Conservation (phyloP, 164 flowering plant genomes). For the Protea cynaroides region DNA sequence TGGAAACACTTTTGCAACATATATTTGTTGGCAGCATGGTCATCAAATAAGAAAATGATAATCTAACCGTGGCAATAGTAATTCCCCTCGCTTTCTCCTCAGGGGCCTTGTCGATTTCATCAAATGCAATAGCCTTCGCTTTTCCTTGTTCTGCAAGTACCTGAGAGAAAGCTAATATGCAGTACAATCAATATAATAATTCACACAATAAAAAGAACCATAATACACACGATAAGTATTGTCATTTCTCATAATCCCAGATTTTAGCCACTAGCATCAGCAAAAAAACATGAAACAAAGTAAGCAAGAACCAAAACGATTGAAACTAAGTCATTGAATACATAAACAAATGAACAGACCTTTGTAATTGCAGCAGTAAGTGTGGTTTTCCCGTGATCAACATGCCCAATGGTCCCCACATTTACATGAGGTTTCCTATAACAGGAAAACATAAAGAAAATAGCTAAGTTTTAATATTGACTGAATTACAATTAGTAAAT, state of each 20-base stretch:
- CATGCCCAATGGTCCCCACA: slow-evolving; percentile 15
- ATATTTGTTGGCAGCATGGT: neutral
- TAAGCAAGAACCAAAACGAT: neutral
- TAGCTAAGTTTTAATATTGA: neutral
- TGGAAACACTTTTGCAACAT: no score
- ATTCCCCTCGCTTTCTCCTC: slow-evolving; percentile 2
- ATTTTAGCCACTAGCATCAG: neutral
- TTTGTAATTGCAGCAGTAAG: slow-evolving; percentile 13
- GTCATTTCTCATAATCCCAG: no score
- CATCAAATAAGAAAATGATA: neutral
- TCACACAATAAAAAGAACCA: neutral
- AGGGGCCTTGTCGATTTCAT: slow-evolving; percentile 4
- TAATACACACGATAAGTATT: neutral
- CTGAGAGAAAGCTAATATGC: slow-evolving; percentile 1
- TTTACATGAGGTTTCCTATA: slow-evolving; percentile 5
- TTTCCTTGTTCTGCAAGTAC: slow-evolving; percentile 15
- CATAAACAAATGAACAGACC: neutral
- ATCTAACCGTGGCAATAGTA: slow-evolving; percentile 4
- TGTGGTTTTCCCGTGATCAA: slow-evolving; percentile 16
- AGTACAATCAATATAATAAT: neutral
- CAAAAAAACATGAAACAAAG: neutral
- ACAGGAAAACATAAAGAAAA: neutral
- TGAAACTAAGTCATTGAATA: neutral
- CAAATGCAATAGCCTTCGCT: slow-evolving; percentile 11
- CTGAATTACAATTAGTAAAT: neutral